Percentiles rank a stretch among this genome's conserved stretches.
phyloP scores from a whole-genome alignment of 2,329 filamentous ascomycete genomes.

The Colletotrichum sp. region DNA sequence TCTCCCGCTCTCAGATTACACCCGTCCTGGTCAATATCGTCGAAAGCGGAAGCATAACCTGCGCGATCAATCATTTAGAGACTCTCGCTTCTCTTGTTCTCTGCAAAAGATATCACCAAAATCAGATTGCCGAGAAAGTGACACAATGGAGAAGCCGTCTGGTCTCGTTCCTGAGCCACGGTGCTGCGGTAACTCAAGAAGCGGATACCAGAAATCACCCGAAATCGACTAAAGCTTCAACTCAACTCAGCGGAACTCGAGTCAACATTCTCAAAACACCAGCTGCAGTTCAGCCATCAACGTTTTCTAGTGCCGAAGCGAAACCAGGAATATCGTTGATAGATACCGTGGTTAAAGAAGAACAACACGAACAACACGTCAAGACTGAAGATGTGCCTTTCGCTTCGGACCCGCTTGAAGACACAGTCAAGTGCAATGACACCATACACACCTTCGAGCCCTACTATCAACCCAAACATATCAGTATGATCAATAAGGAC shows the following conservation, averaged over 20 bases:
- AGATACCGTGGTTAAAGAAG: neutral
- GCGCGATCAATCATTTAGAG: neutral
- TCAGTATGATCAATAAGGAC: neutral
- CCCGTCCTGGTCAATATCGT: neutral
- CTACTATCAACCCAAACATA: neutral
- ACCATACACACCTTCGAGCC: neutral
- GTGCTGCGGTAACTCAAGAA: accelerated
- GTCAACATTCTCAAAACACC: neutral
- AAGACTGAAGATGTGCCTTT: neutral
- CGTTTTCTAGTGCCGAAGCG: accelerated
- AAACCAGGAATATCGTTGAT: neutral
- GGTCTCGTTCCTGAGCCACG: neutral
- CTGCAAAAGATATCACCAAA: neutral
- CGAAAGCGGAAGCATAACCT: neutral
- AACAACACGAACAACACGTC: neutral
- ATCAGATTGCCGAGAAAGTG: neutral
- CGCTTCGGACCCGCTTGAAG: neutral
- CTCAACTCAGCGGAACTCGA: neutral
- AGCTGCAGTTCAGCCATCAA: neutral
- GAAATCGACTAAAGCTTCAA: neutral
- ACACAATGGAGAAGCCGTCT: neutral
- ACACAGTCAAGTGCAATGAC: neutral
- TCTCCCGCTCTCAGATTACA: neutral
- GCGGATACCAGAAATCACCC: neutral
- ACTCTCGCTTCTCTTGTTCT: neutral